Percentiles rank a stretch among this genome's conserved stretches.
Conservation (phyloP, 1,284 basidiomycete species). For the Anthracocystis setariae region DNA sequence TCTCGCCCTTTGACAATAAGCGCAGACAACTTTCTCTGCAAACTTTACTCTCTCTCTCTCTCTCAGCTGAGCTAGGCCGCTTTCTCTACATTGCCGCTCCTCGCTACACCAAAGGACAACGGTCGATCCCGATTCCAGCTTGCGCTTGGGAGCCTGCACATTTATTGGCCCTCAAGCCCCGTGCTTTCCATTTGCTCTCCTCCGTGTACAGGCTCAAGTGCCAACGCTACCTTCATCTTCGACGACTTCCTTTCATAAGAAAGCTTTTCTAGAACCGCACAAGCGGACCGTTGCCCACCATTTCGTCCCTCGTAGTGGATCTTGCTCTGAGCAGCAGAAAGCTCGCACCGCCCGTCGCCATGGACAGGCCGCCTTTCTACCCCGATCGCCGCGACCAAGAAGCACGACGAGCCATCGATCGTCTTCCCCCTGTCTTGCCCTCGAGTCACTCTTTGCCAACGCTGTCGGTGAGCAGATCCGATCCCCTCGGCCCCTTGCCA, state of each 20-base stretch:
- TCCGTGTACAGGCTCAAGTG: background rate
- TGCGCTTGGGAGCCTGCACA: too few species aligned
- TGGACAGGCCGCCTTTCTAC: constrained; percentile 41
- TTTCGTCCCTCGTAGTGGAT: constrained; percentile 33
- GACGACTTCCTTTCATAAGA: background rate
- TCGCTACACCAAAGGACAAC: too few species aligned
- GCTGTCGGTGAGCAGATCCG: constrained; percentile 10
- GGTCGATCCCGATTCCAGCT: too few species aligned
- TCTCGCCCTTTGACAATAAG: background rate
- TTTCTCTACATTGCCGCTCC: too few species aligned
- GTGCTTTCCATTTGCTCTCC: too few species aligned
- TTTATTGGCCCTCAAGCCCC: too few species aligned
- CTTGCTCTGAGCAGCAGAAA: constrained; percentile 43
- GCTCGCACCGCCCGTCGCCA: constrained; percentile 26
- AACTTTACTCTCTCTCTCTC: background rate
- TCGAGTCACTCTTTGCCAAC: constrained; percentile 18
- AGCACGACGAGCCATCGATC: constrained; percentile 14
- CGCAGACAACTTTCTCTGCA: background rate
- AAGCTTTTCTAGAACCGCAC: constrained; percentile 1
- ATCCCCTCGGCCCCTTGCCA: constrained; percentile 8
- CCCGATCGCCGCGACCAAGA: constrained; percentile 23
- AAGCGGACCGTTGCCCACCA: constrained; percentile 32
- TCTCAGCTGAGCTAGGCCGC: too few species aligned
- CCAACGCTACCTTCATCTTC: background rate
- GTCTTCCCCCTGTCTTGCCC: constrained; percentile 28